phyloP scores from a whole-genome alignment of 345 rosid genomes.

The Toxicodendron radicans region DNA sequence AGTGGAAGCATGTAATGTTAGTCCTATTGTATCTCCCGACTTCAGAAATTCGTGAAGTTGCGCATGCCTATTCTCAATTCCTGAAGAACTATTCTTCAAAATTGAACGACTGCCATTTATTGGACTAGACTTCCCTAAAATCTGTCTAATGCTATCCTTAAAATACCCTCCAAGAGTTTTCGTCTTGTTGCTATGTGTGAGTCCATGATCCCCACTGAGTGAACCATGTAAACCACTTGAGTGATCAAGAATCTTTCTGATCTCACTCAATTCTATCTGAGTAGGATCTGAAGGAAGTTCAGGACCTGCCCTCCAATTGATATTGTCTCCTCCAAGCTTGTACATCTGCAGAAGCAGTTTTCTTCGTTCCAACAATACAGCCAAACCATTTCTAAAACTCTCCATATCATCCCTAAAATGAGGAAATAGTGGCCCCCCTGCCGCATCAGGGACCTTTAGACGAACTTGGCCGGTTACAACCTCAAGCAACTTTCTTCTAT shows the following conservation, averaged over 20 bases:
- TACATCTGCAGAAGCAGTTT: constrained; percentile 52
- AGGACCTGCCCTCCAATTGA: constrained; percentile 40
- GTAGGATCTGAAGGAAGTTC: constrained; percentile 41
- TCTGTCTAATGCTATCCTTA: constrained; percentile 51
- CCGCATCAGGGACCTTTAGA: constrained; percentile 40
- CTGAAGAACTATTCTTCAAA: constrained; percentile 47
- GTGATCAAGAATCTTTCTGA: constrained; percentile 42
- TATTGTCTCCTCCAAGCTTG: constrained; percentile 40
- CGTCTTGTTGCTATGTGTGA: constrained; percentile 30
- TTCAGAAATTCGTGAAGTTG: constrained; percentile 60
- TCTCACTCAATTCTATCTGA: constrained; percentile 43
- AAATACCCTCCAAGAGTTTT: constrained; percentile 52
- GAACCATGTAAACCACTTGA: constrained; percentile 25
- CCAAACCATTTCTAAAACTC: constrained; percentile 42
- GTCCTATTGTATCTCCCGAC: constrained; percentile 61
- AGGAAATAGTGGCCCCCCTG: constrained; percentile 52
- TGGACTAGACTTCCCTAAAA: constrained; percentile 56
- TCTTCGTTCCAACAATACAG: constrained; percentile 53
- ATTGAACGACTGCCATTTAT: constrained; percentile 27
- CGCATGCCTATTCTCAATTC: constrained; percentile 51
- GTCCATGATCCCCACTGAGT: constrained; percentile 36
- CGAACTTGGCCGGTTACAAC: constrained; percentile 52
- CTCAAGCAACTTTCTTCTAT: constrained; percentile 73
- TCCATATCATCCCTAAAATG: constrained; percentile 45
- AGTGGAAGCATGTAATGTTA: constrained; percentile 51